Evolutionary conservation across 768 basidiomycete species (phyloP), one percentile per base, ranked within the genome.

Genomic region (Sutorius australiensis): DNA sequence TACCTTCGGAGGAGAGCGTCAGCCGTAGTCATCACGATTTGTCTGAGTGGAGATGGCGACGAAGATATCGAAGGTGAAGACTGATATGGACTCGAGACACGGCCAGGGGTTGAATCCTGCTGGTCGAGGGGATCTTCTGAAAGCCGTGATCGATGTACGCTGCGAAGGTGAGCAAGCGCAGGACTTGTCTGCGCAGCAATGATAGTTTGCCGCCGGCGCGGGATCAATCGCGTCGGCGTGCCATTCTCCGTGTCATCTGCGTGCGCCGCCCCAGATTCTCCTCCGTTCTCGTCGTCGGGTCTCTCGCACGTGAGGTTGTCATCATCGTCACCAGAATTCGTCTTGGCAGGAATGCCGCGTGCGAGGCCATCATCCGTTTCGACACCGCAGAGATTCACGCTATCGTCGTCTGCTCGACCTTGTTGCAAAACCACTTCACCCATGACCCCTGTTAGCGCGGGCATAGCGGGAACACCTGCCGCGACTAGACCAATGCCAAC

Each of bases 391-490:
- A 75, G 66, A 51, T 76, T 73, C 51, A 70, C 67, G 2, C 74
- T 75, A n/a, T 79, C 77, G 48, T 88, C 86, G 54, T 87, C 84
- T 47, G 79, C 76, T 16, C 92, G 78, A 2, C 95, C 95, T 72
- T 98, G 95, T 59, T 92, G 92, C 46, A 98, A 73, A 2, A 92
- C 89, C 46, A 95, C 86, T 55, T 87, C 73, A 5, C 95, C 94
- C 67, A 87, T 82, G 4, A 83, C 71, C n/a, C 81, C 77, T 1
- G 86, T 82, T 30, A 98, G 73, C 19, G 70, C 66, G 1, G 92
- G 93, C 79, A 97, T 78, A 7, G 77, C 92, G 3, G 88, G 86
- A 27, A 75, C 75, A 30, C 88, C 87, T 13, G 92, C 92, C 30
- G 93, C 70, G 13, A 95, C 69, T 51, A 89, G 76, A 36, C 92